Conservation (phyloP, 805 yeast genomes). For the Candida suzukii region DNA sequence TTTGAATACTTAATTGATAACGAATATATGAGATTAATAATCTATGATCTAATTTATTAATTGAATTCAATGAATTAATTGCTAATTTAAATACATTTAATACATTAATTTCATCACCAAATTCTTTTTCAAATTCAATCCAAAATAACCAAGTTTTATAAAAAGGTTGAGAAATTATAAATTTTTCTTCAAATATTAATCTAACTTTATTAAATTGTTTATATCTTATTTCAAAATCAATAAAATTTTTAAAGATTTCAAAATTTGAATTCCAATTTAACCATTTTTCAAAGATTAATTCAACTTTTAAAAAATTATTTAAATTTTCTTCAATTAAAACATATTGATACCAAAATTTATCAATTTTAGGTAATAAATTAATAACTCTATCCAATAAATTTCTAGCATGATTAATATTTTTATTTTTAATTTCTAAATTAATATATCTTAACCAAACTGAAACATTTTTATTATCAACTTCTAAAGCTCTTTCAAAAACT, state of each 20-base stretch:
- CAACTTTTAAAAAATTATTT: conserved; percentile 52
- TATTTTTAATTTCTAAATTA: conserved; percentile 64
- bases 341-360: conserved; percentile 82
- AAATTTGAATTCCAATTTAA: conserved; percentile 61
- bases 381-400: conserved; percentile 78
- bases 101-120: conserved; percentile 37
- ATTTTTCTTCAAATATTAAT: conserved; percentile 47
- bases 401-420: conserved; percentile 82
- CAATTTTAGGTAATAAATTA: conserved; percentile 65
- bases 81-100: conserved; percentile 65
- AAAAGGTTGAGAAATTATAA: conserved; percentile 44
- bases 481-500: conserved; percentile 79
- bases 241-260: conserved; percentile 68
- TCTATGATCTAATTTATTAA: conserved; percentile 27
- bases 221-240: conserved; percentile 67
- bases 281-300: conserved; percentile 75
- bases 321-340: conserved; percentile 77
- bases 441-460: conserved; percentile 85
- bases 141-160: conserved; percentile 66
- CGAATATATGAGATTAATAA: conserved; percentile 49
- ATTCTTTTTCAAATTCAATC: conserved; percentile 61
- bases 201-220: conserved; percentile 46
- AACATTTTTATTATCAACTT: conserved; percentile 65
- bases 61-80: conserved; percentile 41
- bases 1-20: neutral